Evolutionary conservation across 2,329 filamentous ascomycete species (phyloP).

Genomic region (Trichophyton schoenleinii): DNA sequence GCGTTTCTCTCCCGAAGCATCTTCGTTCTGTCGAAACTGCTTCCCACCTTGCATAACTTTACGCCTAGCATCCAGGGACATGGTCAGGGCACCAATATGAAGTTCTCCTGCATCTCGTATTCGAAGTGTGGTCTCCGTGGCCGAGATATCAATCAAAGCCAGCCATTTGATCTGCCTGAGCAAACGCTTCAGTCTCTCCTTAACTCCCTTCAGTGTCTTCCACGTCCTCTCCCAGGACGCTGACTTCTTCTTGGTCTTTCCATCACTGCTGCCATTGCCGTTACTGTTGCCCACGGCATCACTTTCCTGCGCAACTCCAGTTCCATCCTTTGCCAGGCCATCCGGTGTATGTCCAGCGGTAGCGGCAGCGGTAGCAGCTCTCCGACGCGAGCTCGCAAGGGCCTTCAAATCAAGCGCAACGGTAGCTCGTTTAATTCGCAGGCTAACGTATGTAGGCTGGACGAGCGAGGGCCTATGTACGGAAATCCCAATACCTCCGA

Average conservation of each 20-base stretch:
- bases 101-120: conserved; percentile 72
- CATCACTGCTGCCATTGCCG: neutral
- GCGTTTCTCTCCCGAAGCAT: conserved; percentile 49
- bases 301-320: neutral
- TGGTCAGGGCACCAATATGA: conserved; percentile 69
- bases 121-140: conserved; percentile 63
- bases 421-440: conserved; percentile 73
- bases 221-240: conserved; percentile 56
- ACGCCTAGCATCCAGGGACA: conserved; percentile 79
- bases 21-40: conserved; percentile 69
- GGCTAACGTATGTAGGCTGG: conserved; percentile 89
- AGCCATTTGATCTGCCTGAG: conserved; percentile 83
- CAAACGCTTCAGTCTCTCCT: conserved; percentile 74
- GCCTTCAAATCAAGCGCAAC: conserved; percentile 67
- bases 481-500: conserved; percentile 75
- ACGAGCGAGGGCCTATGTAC: conserved; percentile 91
- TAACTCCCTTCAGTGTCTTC: conserved; percentile 63
- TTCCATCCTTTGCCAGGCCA: conserved; percentile 6
- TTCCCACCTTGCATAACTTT: conserved; percentile 86
- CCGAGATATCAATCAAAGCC: conserved; percentile 75
- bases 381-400: conserved; percentile 13
- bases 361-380: neutral
- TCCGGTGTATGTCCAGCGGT: conserved; percentile 5
- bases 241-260: neutral
- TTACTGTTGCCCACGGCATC: neutral